Evolutionary conservation across 2,329 filamentous ascomycete genomes (phyloP).

Genomic region (Pyrenochaeta sp.): DNA sequence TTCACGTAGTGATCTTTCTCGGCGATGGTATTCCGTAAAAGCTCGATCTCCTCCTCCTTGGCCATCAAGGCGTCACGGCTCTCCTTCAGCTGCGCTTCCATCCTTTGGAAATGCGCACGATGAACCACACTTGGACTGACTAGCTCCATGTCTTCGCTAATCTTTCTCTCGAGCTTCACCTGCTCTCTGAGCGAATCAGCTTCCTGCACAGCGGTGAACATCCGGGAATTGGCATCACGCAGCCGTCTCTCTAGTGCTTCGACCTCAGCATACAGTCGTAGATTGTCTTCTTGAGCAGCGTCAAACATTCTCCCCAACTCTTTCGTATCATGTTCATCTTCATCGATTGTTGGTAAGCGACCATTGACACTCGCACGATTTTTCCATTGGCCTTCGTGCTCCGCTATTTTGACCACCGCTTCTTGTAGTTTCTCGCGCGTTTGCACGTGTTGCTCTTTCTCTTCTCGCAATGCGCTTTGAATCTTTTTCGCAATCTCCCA

Average conservation of each 20-base stretch:
- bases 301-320: slow-evolving; percentile 48
- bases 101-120: slow-evolving; percentile 41
- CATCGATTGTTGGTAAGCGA: slow-evolving; percentile 42
- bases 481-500: slow-evolving; percentile 42
- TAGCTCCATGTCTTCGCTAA: slow-evolving; percentile 37
- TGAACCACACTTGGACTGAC: slow-evolving; percentile 43
- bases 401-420: slow-evolving; percentile 20
- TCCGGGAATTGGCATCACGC: slow-evolving; percentile 35
- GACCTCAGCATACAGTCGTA: slow-evolving; percentile 37
- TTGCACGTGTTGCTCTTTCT: slow-evolving; percentile 35
- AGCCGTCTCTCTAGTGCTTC: slow-evolving; percentile 39
- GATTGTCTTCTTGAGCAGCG: slow-evolving; percentile 42
- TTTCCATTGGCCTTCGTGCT: slow-evolving; percentile 19
- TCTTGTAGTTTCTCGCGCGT: slow-evolving; percentile 37
- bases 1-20: slow-evolving; percentile 30
- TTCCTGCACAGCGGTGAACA: slow-evolving; percentile 36
- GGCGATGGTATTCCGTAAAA: slow-evolving; percentile 16
- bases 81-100: slow-evolving; percentile 43
- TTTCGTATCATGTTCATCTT: slow-evolving; percentile 36
- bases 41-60: slow-evolving; percentile 32
- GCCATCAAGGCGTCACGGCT: slow-evolving; percentile 22
- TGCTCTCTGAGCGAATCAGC: slow-evolving; percentile 32
- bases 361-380: slow-evolving; percentile 10
- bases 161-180: slow-evolving; percentile 32
- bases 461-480: slow-evolving; percentile 35